phyloP scores from a whole-genome alignment of 768 basidiomycete genomes.

The Lactarius evosmus region DNA sequence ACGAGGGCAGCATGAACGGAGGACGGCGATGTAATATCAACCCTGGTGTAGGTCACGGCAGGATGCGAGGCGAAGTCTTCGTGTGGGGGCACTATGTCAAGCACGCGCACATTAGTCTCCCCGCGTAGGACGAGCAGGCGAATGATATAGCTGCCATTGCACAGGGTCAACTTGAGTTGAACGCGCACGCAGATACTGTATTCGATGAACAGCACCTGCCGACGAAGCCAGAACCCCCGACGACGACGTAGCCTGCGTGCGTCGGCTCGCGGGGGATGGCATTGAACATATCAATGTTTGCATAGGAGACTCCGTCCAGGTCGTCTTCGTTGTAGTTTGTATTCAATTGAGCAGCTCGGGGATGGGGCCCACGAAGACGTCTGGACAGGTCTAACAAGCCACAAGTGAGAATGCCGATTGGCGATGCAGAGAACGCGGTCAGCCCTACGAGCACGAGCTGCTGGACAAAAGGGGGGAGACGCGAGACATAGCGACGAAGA shows the following conservation, averaged over 20 bases:
- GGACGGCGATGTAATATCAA: constrained; percentile 35
- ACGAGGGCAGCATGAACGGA: constrained; percentile 33
- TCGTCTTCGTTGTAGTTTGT: constrained; percentile 16
- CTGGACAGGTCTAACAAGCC: constrained; percentile 7
- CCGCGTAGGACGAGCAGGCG: constrained; percentile 38
- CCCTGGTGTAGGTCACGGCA: constrained; percentile 34
- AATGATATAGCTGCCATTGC: constrained; percentile 34
- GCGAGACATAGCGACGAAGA: not conserved
- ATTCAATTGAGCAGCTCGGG: not conserved
- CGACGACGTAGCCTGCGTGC: constrained; percentile 33
- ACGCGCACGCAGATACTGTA: not conserved
- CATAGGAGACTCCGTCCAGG: constrained; percentile 33
- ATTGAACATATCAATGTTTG: constrained; percentile 33
- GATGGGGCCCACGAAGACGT: constrained; percentile 16
- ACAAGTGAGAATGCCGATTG: constrained; percentile 5
- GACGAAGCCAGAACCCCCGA: constrained; percentile 37
- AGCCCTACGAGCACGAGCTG: constrained; percentile 4
- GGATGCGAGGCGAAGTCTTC: constrained; percentile 30
- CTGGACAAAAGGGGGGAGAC: not conserved
- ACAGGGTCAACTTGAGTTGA: not conserved
- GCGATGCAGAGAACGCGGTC: constrained; percentile 7
- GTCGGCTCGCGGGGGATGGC: constrained; percentile 32
- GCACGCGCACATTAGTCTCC: constrained; percentile 35
- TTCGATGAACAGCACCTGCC: constrained; percentile 31
- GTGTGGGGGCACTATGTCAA: constrained; percentile 35